Evolutionary conservation across 2,329 filamentous ascomycete genomes (phyloP), one percentile per base, ranked within the genome.

Genomic region (Colletotrichum musae): DNA sequence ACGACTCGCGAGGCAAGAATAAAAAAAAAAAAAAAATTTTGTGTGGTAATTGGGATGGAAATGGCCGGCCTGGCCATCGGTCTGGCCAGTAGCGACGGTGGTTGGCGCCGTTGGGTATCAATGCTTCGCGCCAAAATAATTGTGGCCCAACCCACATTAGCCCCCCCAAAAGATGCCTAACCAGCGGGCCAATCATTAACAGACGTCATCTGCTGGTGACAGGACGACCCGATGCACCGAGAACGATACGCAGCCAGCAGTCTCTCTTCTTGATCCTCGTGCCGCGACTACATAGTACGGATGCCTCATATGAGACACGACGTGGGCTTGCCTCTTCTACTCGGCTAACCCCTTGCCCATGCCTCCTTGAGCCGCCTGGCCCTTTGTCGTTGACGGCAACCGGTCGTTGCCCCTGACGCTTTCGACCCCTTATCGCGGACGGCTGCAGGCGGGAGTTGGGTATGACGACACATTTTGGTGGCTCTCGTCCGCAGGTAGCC

Each of bases 31-130:
- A n/a, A n/a, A n/a, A n/a, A n/a, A n/a, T n/a, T 36, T 36, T 36
- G 32, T 36, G 32, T 36, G 32, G 28, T 32, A 32, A 32, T 32
- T 32, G 28, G 6, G 28, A 32, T 32, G 32, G 32, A 36, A 36
- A 10, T 10, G 32, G 32, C 32, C 32, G 32, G 32, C 10, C 32
- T 36, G 32, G 32, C 32, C 36, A 12, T 10, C 32, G 32, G 32
- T 36, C 32, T 36, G 32, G 32, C 32, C 36, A 12, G 26, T 32
- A 50, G 62, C 50, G 58, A 28, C 47, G 43, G 48, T 59, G 62
- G 70, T 65, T 72, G 65, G 69, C 63, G 66, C 72, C 68, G 77
- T 81, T 80, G 80, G 80, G 80, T 79, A 81, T 74, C 80, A 79
- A 81, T 76, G 79, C 79, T 73, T 75, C 72, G 71, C 75, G 73